Conservation (phyloP, 495 filamentous ascomycete species). For the Penicillium longicatenatum region DNA sequence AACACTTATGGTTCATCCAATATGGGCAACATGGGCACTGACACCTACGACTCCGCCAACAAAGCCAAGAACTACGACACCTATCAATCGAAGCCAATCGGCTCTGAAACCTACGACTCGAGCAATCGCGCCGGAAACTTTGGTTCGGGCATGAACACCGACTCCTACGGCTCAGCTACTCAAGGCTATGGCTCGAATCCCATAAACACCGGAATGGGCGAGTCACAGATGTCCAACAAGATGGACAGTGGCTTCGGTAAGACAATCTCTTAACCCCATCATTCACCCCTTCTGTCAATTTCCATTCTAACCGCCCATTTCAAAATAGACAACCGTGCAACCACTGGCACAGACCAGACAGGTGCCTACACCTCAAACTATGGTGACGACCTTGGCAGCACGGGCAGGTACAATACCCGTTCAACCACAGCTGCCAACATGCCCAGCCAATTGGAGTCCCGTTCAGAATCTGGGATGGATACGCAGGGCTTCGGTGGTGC, state of each 20-base stretch:
- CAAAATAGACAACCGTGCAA: conserved; percentile 5
- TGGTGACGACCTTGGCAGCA: conserved; percentile 9
- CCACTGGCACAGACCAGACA: conserved; percentile 7
- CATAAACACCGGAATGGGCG: conserved; percentile 16
- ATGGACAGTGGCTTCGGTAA: conserved; percentile 27
- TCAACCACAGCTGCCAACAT: conserved; percentile 19
- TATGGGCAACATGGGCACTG: conserved; percentile 1
- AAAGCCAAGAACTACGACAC: background rate
- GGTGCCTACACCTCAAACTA: conserved; percentile 19
- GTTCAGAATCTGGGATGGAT: conserved; percentile 41
- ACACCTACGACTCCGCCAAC: conserved; percentile 4
- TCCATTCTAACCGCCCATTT: background rate
- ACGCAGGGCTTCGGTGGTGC: conserved; percentile 30
- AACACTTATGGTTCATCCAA: background rate
- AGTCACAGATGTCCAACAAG: conserved; percentile 35
- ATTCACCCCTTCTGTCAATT: background rate
- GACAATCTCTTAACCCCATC: too few relatives aligned
- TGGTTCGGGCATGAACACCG: conserved; percentile 5
- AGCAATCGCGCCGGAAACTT: conserved; percentile 11
- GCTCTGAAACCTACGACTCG: conserved; percentile 5
- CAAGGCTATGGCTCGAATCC: conserved; percentile 18
- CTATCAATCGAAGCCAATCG: conserved; percentile 1
- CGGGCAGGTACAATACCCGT: conserved; percentile 15
- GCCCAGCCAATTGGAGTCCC: conserved; percentile 43
- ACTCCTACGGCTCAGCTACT: conserved; percentile 17